Evolutionary conservation across 176 grass and related monocot species (phyloP).

Genomic region (Calamus simplicifolius): DNA sequence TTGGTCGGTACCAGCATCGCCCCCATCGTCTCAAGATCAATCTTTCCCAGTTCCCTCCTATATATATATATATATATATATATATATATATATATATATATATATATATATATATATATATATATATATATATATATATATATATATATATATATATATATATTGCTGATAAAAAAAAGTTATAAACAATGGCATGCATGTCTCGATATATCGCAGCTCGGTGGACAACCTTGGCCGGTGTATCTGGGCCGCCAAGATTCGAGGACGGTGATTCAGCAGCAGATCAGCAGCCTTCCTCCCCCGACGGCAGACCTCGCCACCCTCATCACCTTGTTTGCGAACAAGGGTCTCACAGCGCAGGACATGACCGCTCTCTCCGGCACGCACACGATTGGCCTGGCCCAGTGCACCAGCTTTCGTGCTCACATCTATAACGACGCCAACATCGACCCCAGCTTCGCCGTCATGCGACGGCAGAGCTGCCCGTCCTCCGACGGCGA

Average conservation of each 20-base stretch:
- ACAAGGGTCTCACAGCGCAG: slow-evolving; percentile 41
- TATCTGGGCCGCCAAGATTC: slow-evolving; percentile 39
- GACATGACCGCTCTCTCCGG: slow-evolving; percentile 58
- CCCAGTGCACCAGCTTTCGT: slow-evolving; percentile 31
- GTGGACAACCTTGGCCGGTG: slow-evolving; percentile 18
- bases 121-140: no score
- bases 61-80: no score
- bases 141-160: no score
- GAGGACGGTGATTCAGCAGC: slow-evolving; percentile 2
- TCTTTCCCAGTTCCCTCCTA: no score
- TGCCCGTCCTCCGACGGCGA: background rate
- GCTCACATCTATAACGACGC: slow-evolving; percentile 31
- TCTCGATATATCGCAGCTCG: slow-evolving; percentile 1
- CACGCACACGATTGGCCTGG: slow-evolving; percentile 47
- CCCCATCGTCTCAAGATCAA: no score
- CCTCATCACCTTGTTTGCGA: slow-evolving; percentile 15
- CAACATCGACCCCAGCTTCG: slow-evolving; percentile 8
- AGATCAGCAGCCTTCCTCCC: slow-evolving; percentile 7
- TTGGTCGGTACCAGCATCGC: slow-evolving; percentile 17
- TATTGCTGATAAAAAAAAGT: no score
- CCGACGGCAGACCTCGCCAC: slow-evolving; percentile 18
- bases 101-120: no score
- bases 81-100: no score
- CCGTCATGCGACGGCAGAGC: background rate
- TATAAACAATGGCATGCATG: no score